Conservation (phyloP, 1,284 basidiomycete species). For the Coniophora puteana region DNA sequence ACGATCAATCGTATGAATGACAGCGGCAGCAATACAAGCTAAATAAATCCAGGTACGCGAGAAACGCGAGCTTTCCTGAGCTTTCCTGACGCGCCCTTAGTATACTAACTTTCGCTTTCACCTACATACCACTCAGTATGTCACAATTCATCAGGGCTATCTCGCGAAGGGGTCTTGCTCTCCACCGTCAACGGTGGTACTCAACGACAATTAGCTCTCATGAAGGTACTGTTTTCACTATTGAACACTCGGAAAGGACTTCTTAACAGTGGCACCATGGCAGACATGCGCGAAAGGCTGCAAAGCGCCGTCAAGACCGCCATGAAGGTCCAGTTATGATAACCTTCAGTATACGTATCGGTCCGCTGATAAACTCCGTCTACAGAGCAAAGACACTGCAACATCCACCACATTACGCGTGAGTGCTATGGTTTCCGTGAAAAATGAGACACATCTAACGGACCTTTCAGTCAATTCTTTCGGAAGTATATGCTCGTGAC, state of each 20-base stretch:
- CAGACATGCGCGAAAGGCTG: slow-evolving; percentile 46
- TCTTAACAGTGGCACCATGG: too few species aligned
- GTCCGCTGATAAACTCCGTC: slow-evolving; percentile 5
- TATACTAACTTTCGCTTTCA: too few species aligned
- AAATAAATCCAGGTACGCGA: too few species aligned
- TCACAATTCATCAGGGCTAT: background rate
- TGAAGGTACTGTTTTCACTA: background rate
- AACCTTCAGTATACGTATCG: background rate
- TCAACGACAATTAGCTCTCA: too few species aligned
- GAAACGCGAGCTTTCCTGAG: too few species aligned
- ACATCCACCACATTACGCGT: slow-evolving; percentile 62
- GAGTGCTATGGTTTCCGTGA: slow-evolving; percentile 17
- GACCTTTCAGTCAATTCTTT: slow-evolving; percentile 58
- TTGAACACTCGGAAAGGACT: too few species aligned
- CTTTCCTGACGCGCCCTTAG: too few species aligned
- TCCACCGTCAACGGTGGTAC: too few species aligned
- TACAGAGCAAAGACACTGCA: slow-evolving; percentile 49
- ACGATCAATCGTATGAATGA: too few species aligned
- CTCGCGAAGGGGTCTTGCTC: background rate
- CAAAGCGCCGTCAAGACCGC: slow-evolving; percentile 47
- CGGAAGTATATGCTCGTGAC: slow-evolving; percentile 66
- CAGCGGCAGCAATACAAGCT: too few species aligned
- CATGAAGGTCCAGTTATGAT: slow-evolving; percentile 51
- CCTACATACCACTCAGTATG: background rate
- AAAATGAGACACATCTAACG: background rate